Evolutionary conservation across 2,329 filamentous ascomycete species (phyloP), one percentile per base, ranked within the genome.

Genomic region (Apiospora saccharicola): DNA sequence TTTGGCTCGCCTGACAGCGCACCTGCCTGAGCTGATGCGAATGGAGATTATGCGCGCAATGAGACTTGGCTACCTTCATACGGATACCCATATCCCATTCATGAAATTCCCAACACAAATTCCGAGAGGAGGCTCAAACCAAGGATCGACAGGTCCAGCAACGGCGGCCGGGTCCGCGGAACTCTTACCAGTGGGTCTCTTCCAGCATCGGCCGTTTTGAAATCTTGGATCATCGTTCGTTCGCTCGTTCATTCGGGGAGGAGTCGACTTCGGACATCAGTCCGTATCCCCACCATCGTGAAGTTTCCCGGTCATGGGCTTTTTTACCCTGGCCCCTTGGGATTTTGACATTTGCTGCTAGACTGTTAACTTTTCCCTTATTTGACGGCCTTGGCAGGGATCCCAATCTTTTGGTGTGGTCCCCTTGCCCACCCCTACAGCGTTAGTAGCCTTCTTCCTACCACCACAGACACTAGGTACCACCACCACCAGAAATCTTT

Each of bases 201-300:
- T 5, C 13, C n/a, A 14, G n/a, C 37, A 64, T 41, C 57, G 57
- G 57, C 49, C 30, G 22, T 41, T 64, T 13, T 34, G 37, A n/a
- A n/a, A n/a, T 22, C n/a, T 64, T 16, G 34, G 57, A 41, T 64
- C 57, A 34, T 41, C 57, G 53, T 37, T 37, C 30, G 53, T 61
- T 57, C 26, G 19, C 30, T 41, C 57, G 53, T 37, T 37, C 53
- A 30, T 34, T 57, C 26, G 19, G 30, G 24, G 13, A 30, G 46
- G 46, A 53, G 26, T 34, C 51, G 6, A 26, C 53, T n/a, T 41
- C 57, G 57, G 57, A 41, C 57, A 12, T 41, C 57, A 64, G 34
- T 14, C 57, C 57, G 57, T 22, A 64, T 64, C 57, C 57, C 57
- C 57, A 64, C 34, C 57, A 64, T 64, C 57, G 57, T 64, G 57